Evolutionary conservation across 805 yeast species (phyloP), one percentile per base, ranked within the genome.

Genomic region (Candida ficus): DNA sequence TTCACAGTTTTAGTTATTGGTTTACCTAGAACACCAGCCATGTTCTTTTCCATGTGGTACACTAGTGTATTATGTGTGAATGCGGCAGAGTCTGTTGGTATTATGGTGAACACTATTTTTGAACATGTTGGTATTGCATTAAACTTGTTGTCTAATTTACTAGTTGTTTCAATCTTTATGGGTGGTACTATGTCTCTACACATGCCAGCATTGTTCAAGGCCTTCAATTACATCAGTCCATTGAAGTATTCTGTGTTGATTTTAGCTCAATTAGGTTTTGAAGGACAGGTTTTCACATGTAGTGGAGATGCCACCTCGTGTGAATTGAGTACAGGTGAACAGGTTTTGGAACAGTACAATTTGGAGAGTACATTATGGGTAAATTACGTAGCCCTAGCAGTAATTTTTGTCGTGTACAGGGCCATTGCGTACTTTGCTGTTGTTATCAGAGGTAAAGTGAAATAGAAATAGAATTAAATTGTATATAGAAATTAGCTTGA

Each of bases 61-160:
- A 67, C 76, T 17, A 54, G 80, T 1, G 62, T 76, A 35, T 61
- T 73, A 10, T 68, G 76, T 23, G 74, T 81, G n/a, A 78, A 80
- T 45, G 76, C 86, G 45, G 95, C 95, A 26, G 95, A 86, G 55
- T 81, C 90, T 2, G 66, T 86, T 28, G 95, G 95, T 1, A 81
- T 86, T 3, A 67, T 83, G 35, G 80, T 85, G 47, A 83, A 83
- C 53, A 77, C 88, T 8, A 53, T 81, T 0, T 78, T 86, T 52
- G 64, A 70, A 35, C 88, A 85, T 52, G 73, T 84, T 27, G 95
- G 95, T 0, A 73, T 86, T 49, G 91, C 90, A 1, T 76, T 84
- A 14, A 84, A 82, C 54, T 61, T 84, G 5, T 74, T 86, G 30
- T 73, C 89, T 0, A 71, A 76, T 12, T 56, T 82, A 26, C 63